Conservation (phyloP, 1,139 yeast genomes). For the Kodamaea fungicola region DNA sequence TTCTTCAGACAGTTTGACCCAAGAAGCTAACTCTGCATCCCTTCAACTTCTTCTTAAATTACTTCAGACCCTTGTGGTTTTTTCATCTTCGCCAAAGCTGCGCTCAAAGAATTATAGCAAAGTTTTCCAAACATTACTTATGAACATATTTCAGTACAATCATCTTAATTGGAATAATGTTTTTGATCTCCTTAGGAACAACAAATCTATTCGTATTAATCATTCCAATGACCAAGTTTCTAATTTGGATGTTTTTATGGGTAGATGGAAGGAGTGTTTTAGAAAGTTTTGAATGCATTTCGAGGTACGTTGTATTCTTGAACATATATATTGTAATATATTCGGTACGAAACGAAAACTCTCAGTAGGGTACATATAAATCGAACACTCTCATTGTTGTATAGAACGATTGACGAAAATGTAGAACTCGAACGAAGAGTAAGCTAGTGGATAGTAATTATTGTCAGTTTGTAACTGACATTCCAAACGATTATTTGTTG, state of each 20-base stretch:
- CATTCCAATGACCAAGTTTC: conserved; percentile 29
- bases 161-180: conserved; percentile 44
- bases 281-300: conserved; percentile 8
- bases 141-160: conserved; percentile 35
- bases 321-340: not conserved
- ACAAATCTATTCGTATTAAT: conserved; percentile 39
- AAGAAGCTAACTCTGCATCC: conserved; percentile 23
- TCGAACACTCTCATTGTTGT: too few species aligned
- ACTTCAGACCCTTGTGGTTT: conserved; percentile 34
- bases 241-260: conserved; percentile 37
- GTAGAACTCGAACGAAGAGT: too few species aligned
- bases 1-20: conserved; percentile 5
- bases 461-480: too few species aligned
- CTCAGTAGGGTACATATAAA: too few species aligned
- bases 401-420: too few species aligned
- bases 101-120: conserved; percentile 29
- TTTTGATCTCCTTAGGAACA: conserved; percentile 30
- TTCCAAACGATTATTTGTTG: too few species aligned
- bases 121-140: conserved; percentile 32
- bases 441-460: too few species aligned
- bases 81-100: conserved; percentile 35
- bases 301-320: too few species aligned
- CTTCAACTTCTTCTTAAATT: conserved; percentile 28
- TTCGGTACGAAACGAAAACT: too few species aligned
- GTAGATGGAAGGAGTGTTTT: conserved; percentile 36